phyloP scores from a whole-genome alignment of 78 protist species.

The Dictyostelium discoideum region DNA sequence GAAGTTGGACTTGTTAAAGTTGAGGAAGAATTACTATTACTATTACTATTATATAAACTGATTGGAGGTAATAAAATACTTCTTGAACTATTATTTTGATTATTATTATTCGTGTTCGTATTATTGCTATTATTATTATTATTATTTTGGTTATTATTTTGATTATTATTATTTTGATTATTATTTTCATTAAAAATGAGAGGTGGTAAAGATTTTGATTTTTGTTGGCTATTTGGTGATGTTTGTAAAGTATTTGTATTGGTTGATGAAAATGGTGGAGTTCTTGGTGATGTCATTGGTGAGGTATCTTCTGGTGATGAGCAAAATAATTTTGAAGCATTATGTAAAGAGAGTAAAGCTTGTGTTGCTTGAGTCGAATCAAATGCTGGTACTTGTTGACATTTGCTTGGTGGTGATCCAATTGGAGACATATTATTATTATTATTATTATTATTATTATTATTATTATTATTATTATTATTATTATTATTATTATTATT shows the following conservation, averaged over 20 bases:
- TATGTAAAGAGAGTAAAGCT: conserved; percentile 47
- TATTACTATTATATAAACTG: background rate
- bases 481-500: background rate
- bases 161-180: background rate
- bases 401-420: conserved; percentile 4
- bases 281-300: conserved; percentile 50
- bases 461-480: background rate
- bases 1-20: background rate
- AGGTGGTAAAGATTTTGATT: background rate
- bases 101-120: background rate
- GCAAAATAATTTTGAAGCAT: background rate
- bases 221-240: background rate
- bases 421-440: background rate
- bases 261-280: background rate
- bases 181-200: background rate
- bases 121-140: background rate
- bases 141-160: background rate
- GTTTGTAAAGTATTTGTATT: background rate
- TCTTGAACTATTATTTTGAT: background rate
- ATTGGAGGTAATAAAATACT: conserved; percentile 7
- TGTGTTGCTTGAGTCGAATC: conserved; percentile 33
- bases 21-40: background rate
- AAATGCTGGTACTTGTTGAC: conserved; percentile 42
- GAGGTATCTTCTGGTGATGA: conserved; percentile 39
- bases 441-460: background rate